phyloP scores from a whole-genome alignment of 768 basidiomycete genomes.

The Podaxis rugospora region DNA sequence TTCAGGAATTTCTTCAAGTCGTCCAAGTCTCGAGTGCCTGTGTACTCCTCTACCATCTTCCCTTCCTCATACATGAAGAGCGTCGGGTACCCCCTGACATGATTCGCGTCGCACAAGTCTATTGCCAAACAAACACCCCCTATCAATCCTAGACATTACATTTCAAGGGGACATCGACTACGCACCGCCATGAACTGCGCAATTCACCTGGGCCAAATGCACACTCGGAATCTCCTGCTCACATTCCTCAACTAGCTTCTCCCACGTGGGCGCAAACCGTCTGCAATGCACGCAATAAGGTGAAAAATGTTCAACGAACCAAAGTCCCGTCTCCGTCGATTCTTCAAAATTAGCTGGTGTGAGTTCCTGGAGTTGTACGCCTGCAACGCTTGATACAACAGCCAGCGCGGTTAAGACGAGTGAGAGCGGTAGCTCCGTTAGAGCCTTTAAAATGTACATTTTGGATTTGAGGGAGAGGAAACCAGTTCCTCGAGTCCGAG shows the following conservation, averaged over 20 bases:
- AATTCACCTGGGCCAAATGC: constrained; percentile 57
- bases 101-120: constrained; percentile 81
- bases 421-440: constrained; percentile 4
- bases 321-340: constrained; percentile 52
- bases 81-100: constrained; percentile 69
- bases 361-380: constrained; percentile 26
- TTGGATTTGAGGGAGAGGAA: not conserved
- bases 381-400: not conserved
- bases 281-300: constrained; percentile 83
- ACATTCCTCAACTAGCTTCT: constrained; percentile 52
- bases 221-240: constrained; percentile 47
- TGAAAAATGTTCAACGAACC: constrained; percentile 86
- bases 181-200: constrained; percentile 22
- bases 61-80: constrained; percentile 73
- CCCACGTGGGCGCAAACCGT: constrained; percentile 80
- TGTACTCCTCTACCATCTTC: constrained; percentile 51
- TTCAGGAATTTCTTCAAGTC: constrained; percentile 53
- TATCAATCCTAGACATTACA: not conserved
- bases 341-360: constrained; percentile 57
- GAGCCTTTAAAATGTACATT: not conserved
- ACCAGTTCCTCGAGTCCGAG: not conserved
- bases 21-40: constrained; percentile 47
- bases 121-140: not conserved
- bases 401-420: constrained; percentile 2
- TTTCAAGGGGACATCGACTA: not conserved